Conservation (phyloP, 2,329 filamentous ascomycete genomes). For the Colletotrichum aenigma region DNA sequence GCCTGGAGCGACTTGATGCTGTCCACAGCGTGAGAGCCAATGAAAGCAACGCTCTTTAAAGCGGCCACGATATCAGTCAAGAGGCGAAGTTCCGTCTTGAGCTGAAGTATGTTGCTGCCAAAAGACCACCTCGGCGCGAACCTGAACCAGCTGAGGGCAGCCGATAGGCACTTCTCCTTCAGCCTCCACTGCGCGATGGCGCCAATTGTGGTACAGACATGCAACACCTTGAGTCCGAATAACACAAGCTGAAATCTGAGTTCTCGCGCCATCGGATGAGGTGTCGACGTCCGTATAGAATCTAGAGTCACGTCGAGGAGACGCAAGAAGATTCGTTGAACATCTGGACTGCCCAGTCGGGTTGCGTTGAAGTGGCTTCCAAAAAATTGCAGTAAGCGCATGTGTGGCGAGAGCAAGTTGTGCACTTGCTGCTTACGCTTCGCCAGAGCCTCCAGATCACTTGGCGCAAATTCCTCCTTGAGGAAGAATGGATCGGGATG, state of each 20-base stretch:
- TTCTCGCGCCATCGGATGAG: slow-evolving; percentile 88
- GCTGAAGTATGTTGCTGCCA: slow-evolving; percentile 88
- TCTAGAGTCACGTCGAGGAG: slow-evolving; percentile 80
- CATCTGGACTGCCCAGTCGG: slow-evolving; percentile 81
- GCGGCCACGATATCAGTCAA: slow-evolving; percentile 75
- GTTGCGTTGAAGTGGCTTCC: slow-evolving; percentile 94
- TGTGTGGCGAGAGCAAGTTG: slow-evolving; percentile 85
- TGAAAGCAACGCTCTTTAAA: slow-evolving; percentile 66
- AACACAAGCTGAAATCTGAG: slow-evolving; percentile 88
- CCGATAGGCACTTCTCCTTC: slow-evolving; percentile 88
- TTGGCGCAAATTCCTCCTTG: slow-evolving; percentile 91
- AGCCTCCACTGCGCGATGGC: slow-evolving; percentile 74
- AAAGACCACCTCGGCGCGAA: slow-evolving; percentile 89
- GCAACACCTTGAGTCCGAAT: slow-evolving; percentile 80
- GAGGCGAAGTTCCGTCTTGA: slow-evolving; percentile 89
- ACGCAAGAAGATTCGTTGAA: slow-evolving; percentile 81
- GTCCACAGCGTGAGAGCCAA: slow-evolving; percentile 57
- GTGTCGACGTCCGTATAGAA: slow-evolving; percentile 70
- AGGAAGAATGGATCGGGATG: slow-evolving; percentile 89
- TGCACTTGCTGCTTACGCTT: slow-evolving; percentile 81
- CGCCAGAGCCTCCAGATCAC: slow-evolving; percentile 75
- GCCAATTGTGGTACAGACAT: slow-evolving; percentile 71
- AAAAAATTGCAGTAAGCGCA: slow-evolving; percentile 85
- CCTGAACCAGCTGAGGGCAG: slow-evolving; percentile 87
- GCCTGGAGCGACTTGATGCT: slow-evolving; percentile 70